A percentile compares a stretch with the other conserved stretches of the same genome.
phyloP scores from a whole-genome alignment of 306 rosid species.

The Alnus rubra region DNA sequence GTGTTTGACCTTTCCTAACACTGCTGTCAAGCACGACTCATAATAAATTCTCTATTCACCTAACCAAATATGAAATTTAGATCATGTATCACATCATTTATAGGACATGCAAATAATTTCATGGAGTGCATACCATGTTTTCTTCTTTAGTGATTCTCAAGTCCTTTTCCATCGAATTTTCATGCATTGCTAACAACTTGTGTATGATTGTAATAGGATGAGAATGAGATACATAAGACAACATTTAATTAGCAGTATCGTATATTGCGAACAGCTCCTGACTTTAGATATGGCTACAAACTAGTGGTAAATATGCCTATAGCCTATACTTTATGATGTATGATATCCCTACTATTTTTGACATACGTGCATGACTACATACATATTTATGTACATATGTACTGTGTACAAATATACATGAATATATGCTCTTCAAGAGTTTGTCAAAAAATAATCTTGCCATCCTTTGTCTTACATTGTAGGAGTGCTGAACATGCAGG shows the following conservation, averaged over 20 bases:
- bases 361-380: too few relatives aligned
- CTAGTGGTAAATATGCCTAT: slow-evolving; percentile 62
- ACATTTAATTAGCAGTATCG: slow-evolving; percentile 72
- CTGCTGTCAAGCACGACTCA: neutral
- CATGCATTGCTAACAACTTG: slow-evolving; percentile 21
- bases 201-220: slow-evolving; percentile 63
- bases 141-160: neutral
- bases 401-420: neutral
- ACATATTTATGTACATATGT: neutral
- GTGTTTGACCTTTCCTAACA: neutral
- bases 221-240: slow-evolving; percentile 87
- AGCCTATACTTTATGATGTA: slow-evolving; percentile 11
- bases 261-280: slow-evolving; percentile 64
- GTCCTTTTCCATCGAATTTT: neutral
- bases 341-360: neutral
- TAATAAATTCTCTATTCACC: neutral
- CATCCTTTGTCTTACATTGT: slow-evolving; percentile 6
- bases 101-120: neutral
- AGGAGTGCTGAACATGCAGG: slow-evolving; percentile 50
- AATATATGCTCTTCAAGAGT: slow-evolving; percentile 1
- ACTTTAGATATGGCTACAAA: slow-evolving; percentile 98
- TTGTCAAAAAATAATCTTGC: neutral
- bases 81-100: neutral
- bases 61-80: neutral
- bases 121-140: neutral